Evolutionary conservation across 352 stramenopile genomes (phyloP), one percentile per base, ranked within the genome.

Genomic region (Phytophthora pini): DNA sequence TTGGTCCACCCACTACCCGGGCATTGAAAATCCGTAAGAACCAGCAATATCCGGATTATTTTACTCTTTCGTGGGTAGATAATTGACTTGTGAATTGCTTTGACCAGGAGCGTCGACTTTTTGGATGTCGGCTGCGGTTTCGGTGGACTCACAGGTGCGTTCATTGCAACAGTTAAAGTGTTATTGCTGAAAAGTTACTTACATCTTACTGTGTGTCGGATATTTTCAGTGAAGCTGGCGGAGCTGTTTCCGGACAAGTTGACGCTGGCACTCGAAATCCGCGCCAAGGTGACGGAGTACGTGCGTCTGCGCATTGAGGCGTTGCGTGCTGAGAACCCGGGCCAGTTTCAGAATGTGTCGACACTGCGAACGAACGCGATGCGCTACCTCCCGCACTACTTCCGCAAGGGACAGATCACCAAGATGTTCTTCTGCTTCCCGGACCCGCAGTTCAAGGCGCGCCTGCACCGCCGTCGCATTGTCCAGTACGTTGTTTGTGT

Each of bases 341-440:
- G 73, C 29, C 76, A 92, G 66, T 99, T 98, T 79, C 84, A 98
- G 79, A 99, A 99, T 68, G 92, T 94, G 26, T 97, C 93, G 31
- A 93, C 97, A 6, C 77, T 99, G 56, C 81, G 97, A 36, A 98
- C 93, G 11, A 99, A 99, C 72, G 94, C 96, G 6, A 99, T 99
- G 97, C 96, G 85, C 29, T 95, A 95, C 71, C 50, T 95, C 48
- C 84, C 87, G 43, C 84, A 95, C 61, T 95, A 93, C 73, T 93
- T 95, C 62, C 68, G 62, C 44, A 95, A 95, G 61, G 85, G 84
- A 3, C 87, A 95, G 62, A 79, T 99, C 13, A 75, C 87, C 15
- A 99, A 99, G 77, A 89, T 99, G 43, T 99, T 99, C 77, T 99
- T 99, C 80, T 99, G 97, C 76, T 99, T 99, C 79, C 97, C 98